Base-by-base conservation (phyloP, 2,329 filamentous ascomycete genomes). In the Sporothrix schenckii region DNA sequence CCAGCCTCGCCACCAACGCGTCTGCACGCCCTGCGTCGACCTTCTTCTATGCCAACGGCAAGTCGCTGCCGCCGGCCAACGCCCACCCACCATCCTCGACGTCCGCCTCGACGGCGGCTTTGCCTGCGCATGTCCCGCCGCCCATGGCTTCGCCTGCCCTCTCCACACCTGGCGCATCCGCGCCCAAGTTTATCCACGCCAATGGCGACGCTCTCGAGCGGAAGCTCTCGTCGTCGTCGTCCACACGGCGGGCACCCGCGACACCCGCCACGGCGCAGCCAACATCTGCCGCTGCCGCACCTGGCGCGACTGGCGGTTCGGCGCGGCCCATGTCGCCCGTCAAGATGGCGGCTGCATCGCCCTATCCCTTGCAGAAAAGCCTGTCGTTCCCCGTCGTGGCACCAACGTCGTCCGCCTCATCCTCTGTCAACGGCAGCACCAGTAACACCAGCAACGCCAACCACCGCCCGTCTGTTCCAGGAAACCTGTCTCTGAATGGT, bases 181-280 rank as follows among this genome's bases (percentile, higher is more conserved):
- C 83, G 7, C 83, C 83, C 79, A 92, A 91, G 77, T 93, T 94
- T 81, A 88, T 93, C 78, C 91, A 93, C 77, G 91, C 90, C 72
- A 91, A 92, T 78, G 89, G 89, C 41, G 81, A 81, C 21, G 72
- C 72, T 11, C 24, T 72, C 13, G 72, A 73, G 58, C 61, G 70
- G 16, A 85, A 86, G 2, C 66, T 53, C 3, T 68, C 70, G 11
- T 58, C 54, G 0, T 61, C 69, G 2, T 54, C 69, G 19, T 63
- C 70, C 24, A 14, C 49, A 0, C 50, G 61, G 39, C 44, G 58
- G 9, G 21, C 58, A 10, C 21, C 58, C 1, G 58, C 58, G 4
- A 53, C 52, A 2, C 52, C 66, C 19, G 27, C 27, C 13, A 27
- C 47, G 4, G 13, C 30, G 10, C 54, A 49, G 24, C 50, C 21